Evolutionary conservation across 805 yeast genomes (phyloP).

Genomic region (Yueomyces sp.): DNA sequence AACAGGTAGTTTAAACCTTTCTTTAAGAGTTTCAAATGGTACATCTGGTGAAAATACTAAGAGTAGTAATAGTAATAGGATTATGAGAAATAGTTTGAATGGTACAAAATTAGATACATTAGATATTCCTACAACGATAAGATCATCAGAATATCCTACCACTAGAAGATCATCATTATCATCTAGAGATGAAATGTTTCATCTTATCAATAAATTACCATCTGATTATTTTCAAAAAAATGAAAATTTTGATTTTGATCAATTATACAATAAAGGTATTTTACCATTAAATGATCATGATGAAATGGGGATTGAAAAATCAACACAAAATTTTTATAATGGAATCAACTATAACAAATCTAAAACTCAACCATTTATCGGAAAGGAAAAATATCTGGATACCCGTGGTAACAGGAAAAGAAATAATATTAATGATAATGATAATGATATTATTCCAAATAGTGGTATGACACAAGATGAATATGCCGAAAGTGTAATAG

Average conservation of each 20-base stretch:
- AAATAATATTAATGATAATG: too few relatives aligned
- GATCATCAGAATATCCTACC: neutral
- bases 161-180: constrained; percentile 2
- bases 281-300: neutral
- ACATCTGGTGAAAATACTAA: neutral
- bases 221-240: constrained; percentile 14
- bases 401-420: too few relatives aligned
- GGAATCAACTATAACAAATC: neutral
- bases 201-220: constrained; percentile 14
- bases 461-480: neutral
- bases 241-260: neutral
- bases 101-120: neutral
- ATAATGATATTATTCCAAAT: too few relatives aligned
- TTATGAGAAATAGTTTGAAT: too few relatives aligned
- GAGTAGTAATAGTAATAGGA: neutral
- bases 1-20: neutral
- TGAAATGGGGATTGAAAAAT: neutral
- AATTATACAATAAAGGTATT: neutral
- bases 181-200: constrained; percentile 10
- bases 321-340: neutral
- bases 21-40: neutral
- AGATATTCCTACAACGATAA: neutral
- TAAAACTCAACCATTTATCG: neutral
- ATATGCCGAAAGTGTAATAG: neutral
- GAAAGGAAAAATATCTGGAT: too few relatives aligned